Percentiles rank a stretch among this genome's conserved stretches.
Conservation (phyloP, 192 early-diverging fungal genomes). For the Coemansia sp. region DNA sequence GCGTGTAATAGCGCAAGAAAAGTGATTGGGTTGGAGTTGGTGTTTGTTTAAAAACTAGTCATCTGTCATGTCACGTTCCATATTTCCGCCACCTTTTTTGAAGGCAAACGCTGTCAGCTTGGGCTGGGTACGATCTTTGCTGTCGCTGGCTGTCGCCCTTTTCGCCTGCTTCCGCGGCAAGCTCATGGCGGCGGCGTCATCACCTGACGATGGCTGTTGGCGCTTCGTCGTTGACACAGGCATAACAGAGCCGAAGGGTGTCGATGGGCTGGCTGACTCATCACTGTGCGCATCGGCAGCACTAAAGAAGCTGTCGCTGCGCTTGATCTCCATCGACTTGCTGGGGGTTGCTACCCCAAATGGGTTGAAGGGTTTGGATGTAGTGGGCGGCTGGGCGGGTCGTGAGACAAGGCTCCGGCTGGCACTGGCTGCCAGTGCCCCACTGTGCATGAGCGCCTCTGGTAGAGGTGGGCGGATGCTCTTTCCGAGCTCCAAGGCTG, state of each 20-base stretch:
- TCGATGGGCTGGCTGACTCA: slow-evolving; percentile 5
- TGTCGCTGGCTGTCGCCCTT: slow-evolving; percentile 4
- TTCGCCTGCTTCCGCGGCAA: slow-evolving; percentile 28
- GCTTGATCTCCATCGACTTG: slow-evolving; percentile 44
- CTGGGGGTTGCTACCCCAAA: slow-evolving; percentile 37
- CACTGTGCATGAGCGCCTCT: neutral
- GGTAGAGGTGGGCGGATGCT: neutral
- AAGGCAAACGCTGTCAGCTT: slow-evolving; percentile 29
- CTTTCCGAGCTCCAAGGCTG: neutral
- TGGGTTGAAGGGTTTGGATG: slow-evolving; percentile 48
- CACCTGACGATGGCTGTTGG: slow-evolving; percentile 2
- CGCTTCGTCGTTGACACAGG: slow-evolving; percentile 11
- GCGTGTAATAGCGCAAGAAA: neutral
- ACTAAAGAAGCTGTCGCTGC: slow-evolving; percentile 48
- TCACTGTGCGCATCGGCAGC: slow-evolving; percentile 27
- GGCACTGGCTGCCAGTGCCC: neutral
- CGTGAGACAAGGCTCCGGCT: slow-evolving; percentile 9
- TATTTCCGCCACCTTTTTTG: slow-evolving; percentile 6
- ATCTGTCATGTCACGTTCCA: neutral
- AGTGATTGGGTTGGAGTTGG: neutral
- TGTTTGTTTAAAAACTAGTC: neutral
- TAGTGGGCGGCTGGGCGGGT: slow-evolving; percentile 26
- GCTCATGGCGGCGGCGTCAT: neutral
- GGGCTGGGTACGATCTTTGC: slow-evolving; percentile 1
- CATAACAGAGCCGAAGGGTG: slow-evolving; percentile 9